phyloP scores from a whole-genome alignment of 164 flowering plant genomes.

The Euptelea pleiosperma region DNA sequence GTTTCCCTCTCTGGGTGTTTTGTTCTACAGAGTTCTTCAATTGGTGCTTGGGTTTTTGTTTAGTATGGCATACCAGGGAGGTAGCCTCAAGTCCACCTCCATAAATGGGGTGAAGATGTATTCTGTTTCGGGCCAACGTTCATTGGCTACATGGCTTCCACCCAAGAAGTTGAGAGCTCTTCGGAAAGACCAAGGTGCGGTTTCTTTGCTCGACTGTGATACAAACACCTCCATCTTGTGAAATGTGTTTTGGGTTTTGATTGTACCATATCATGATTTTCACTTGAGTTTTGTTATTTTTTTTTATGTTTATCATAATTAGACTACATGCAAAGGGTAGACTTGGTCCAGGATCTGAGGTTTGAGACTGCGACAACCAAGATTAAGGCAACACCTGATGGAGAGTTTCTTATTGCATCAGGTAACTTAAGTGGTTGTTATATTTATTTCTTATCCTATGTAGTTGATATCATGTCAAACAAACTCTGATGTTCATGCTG shows the following conservation, averaged over 20 bases:
- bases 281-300: not conserved
- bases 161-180: constrained; percentile 73
- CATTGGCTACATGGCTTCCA: constrained; percentile 62
- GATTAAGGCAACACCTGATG: constrained; percentile 81
- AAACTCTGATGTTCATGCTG: not conserved
- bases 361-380: constrained; percentile 85
- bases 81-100: constrained; percentile 63
- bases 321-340: constrained; percentile 77
- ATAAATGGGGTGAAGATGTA: constrained; percentile 83
- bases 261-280: not conserved
- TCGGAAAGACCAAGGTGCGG: constrained; percentile 57
- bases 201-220: not conserved
- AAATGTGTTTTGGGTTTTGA: not conserved
- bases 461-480: not conserved
- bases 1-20: not conserved
- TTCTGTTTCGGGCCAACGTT: constrained; percentile 52
- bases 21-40: not conserved
- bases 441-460: not conserved
- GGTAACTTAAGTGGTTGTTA: constrained; percentile 30
- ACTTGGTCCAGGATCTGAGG: constrained; percentile 82
- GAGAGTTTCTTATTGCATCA: constrained; percentile 84
- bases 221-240: not conserved
- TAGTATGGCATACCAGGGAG: constrained; percentile 49
- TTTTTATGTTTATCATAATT: constrained; percentile 9
- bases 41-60: not conserved